phyloP scores from a whole-genome alignment of 2,329 filamentous ascomycete genomes.

The Cladosporium halotolerans region DNA sequence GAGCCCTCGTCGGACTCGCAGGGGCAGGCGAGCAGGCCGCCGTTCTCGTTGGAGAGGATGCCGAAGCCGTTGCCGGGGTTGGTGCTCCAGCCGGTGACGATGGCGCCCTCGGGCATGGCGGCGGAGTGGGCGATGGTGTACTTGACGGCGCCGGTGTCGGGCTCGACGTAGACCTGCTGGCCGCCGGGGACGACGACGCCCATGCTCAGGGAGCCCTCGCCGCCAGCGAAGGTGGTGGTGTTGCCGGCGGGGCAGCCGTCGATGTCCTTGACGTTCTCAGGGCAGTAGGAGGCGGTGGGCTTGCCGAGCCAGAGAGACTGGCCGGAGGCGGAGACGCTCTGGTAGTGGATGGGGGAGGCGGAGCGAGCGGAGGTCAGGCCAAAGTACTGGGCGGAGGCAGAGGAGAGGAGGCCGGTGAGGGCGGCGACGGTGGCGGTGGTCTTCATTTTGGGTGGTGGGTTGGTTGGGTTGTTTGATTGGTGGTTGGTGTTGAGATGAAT shows the following conservation, averaged over 20 bases:
- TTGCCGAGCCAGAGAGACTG: conserved; percentile 27
- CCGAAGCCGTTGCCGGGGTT: conserved; percentile 14
- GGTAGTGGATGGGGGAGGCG: conserved; percentile 24
- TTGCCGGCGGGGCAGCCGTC: conserved; percentile 21
- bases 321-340: conserved; percentile 21
- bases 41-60: conserved; percentile 15
- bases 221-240: conserved; percentile 17
- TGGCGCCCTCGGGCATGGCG: conserved; percentile 21
- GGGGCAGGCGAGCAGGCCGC: conserved; percentile 18
- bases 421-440: conserved; percentile 11
- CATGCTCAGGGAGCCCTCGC: conserved; percentile 15
- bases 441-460: conserved; percentile 19
- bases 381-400: conserved; percentile 22
- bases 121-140: conserved; percentile 27
- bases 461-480: neutral
- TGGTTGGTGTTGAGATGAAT: neutral
- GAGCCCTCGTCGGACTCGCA: conserved; percentile 8
- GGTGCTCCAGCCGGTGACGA: conserved; percentile 22
- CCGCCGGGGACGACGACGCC: conserved; percentile 25
- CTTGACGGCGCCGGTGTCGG: conserved; percentile 21
- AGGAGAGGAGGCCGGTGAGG: conserved; percentile 15
- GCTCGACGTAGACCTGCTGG: conserved; percentile 28
- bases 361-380: conserved; percentile 22
- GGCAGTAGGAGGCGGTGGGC: conserved; percentile 26
- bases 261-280: conserved; percentile 13